A percentile compares a stretch with the other conserved stretches of the same genome.
Conservation (phyloP, 805 yeast genomes). For the Allodekkera sacchari region DNA sequence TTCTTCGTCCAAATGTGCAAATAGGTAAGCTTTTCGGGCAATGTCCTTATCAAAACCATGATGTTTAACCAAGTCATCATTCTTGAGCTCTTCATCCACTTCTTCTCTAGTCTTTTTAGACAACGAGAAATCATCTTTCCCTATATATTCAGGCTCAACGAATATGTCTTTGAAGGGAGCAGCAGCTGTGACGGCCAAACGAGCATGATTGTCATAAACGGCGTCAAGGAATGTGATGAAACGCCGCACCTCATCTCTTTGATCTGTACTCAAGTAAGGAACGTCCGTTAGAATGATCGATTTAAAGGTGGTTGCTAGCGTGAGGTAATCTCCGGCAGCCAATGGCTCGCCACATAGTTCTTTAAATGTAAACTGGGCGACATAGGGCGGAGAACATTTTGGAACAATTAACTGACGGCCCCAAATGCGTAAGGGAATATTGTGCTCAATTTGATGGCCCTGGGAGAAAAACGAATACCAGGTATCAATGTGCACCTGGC, state of each 20-base stretch:
- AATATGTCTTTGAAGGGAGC: constrained; percentile 79
- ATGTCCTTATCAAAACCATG: constrained; percentile 71
- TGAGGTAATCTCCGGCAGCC: constrained; percentile 91
- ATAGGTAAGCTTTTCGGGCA: constrained; percentile 65
- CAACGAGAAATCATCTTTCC: constrained; percentile 38
- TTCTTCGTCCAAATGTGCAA: constrained; percentile 83
- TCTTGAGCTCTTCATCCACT: constrained; percentile 12
- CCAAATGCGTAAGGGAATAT: constrained; percentile 59
- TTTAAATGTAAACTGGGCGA: constrained; percentile 83
- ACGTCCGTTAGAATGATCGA: constrained; percentile 88
- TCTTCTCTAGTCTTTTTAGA: constrained; percentile 20
- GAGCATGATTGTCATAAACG: constrained; percentile 83
- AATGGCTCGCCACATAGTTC: constrained; percentile 81
- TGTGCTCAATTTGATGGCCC: constrained; percentile 34
- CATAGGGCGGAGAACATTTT: constrained; percentile 61
- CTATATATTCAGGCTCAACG: constrained; percentile 67
- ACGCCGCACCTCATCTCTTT: constrained; percentile 78
- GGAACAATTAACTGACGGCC: constrained; percentile 81
- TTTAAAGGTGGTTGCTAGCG: constrained; percentile 66
- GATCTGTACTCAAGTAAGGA: constrained; percentile 71
- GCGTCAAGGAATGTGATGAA: constrained; percentile 95
- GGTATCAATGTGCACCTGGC: constrained; percentile 52
- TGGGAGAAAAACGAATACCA: constrained; percentile 82
- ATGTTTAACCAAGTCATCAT: constrained; percentile 47
- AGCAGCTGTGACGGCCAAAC: constrained; percentile 83